A percentile compares a stretch with the other conserved stretches of the same genome.
Conservation (phyloP, 225 moss, liverwort and hornwort genomes). For the Sphagnum tenellum region DNA sequence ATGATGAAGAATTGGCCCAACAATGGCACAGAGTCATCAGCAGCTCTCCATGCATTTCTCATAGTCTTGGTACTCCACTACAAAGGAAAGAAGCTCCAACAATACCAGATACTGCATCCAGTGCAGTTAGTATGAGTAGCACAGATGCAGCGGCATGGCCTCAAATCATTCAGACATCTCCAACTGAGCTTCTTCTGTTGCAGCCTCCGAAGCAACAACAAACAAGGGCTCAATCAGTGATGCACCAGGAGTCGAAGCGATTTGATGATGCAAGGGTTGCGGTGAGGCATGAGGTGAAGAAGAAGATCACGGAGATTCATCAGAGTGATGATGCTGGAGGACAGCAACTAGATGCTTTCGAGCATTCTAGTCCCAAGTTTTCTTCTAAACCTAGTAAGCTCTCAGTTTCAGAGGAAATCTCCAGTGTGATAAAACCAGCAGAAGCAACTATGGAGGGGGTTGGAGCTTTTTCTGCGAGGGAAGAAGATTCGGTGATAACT, state of each 20-base stretch:
- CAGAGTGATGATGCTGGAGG: background rate
- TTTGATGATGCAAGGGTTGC: slow-evolving; percentile 41
- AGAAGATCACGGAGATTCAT: slow-evolving; percentile 6
- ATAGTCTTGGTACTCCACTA: slow-evolving; percentile 50
- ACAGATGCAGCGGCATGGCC: slow-evolving; percentile 45
- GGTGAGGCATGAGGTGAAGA: slow-evolving; percentile 36
- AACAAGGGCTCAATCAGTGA: slow-evolving; percentile 59
- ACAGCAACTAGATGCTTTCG: slow-evolving; percentile 9
- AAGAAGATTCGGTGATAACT: no score
- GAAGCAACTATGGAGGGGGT: slow-evolving; percentile 26
- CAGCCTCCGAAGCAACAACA: slow-evolving; percentile 51
- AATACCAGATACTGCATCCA: slow-evolving; percentile 36
- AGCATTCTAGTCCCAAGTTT: slow-evolving; percentile 11
- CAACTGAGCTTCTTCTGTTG: slow-evolving; percentile 14
- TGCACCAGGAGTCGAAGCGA: slow-evolving; percentile 64
- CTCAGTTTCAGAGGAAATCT: slow-evolving; percentile 5
- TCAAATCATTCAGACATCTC: slow-evolving; percentile 23
- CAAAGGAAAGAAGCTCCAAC: slow-evolving; percentile 32
- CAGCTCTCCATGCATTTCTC: slow-evolving; percentile 85
- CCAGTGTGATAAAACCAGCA: slow-evolving; percentile 3
- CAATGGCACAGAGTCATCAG: slow-evolving; percentile 88
- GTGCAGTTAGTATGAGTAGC: slow-evolving; percentile 47
- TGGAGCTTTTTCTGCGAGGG: slow-evolving; percentile 2
- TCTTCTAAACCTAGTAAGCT: slow-evolving; percentile 12
- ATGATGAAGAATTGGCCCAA: slow-evolving; percentile 82